Base-by-base conservation (phyloP, 495 filamentous ascomycete species). In the Sphaerosporella brunnea region DNA sequence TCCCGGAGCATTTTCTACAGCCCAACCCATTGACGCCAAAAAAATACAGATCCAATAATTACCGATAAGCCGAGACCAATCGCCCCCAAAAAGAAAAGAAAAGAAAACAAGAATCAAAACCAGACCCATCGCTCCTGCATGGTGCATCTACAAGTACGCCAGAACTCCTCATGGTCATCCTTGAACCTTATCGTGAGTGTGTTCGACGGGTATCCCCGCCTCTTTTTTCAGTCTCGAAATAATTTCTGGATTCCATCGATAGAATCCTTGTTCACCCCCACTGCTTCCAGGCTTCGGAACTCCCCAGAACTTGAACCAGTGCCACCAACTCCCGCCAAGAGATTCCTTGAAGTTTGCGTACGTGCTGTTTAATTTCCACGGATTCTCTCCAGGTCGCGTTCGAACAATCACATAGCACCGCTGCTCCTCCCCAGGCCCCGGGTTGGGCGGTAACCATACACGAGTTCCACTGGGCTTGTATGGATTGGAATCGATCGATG, bases 301-400 rank as follows among this genome's bases (percentile, higher is more conserved):
- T 23, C 66, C 64, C 45, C 69, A 74, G 37, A 87, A 55, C 4
- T 82, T 82, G 11, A 92, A 63, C 25, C 88, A 60, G 80, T 80
- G 88, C 36, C 71, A 50, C 8, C 73, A 47, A n/a, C 63, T 73
- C 35, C 71, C 66, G 4, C 84, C 84, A 73, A 93, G 78, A 8
- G 92, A 70, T 28, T 78, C 72, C 51, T 77, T 71, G 53, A 82
- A 79, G 58, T 93, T 93, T 28, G 70, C 64, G 48, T 72, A 68
- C 0, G 60, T 46, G 24, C 57, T 66, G 19, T 77, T 80, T 5
- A 87, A 63, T 52, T 82, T 73, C 72, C 80, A 93, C 0, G 82
- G 83, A 51, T 90, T 88, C 37, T 84, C 77, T 16, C 84, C 83
- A 2, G 71, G 73, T 10, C 71, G 65, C 1, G 79, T 87, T 49